Base-by-base conservation (phyloP, 768 basidiomycete species). In the Mycena latifolia region DNA sequence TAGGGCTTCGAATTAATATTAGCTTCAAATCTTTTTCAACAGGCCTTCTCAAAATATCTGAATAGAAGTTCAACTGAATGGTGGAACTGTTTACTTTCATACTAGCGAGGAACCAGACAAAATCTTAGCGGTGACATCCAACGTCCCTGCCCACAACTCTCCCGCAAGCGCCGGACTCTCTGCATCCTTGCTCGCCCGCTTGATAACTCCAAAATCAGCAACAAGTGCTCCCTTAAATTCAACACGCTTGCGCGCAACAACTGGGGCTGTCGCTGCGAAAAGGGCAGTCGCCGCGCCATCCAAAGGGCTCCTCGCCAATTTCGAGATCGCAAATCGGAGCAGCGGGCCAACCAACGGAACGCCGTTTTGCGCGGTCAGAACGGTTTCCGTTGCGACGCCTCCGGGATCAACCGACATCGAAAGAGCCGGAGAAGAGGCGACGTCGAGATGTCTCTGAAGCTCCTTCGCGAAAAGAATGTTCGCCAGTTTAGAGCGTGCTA, bases 401-500 rank as follows among this genome's bases (percentile, higher is more conserved):
- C 57, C 57, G 17, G 46, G 46, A 10, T 48, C 35, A 9, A 58
- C 46, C n/a, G 46, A 33, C 31, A 48, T 46, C 15, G 41, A 46
- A 9, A 58, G 12, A 11, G 31, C 46, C 8, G 45, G 71, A 0
- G 74, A 70, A 15, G 70, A 74, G 46, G 74, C 65, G 0, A 66
- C 72, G 37, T 80, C 77, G 20, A 88, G 73, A 27, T 71, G 80
- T 15, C 77, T 78, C 57, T 88, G 86, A 20, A 89, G 75, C 65
- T 84, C 81, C 25, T 78, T 78, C 0, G 79, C 79, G 52, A 80
- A 86, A 6, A 88, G 77, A 18, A 82, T 68, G 45, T 78, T 78
- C 10, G 81, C 80, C 37, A 89, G 75, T 70, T 89, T 88, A 29
- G 84, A 78, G 29, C 81, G 70, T 0, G 69, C 87, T 87, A 37